Base-by-base conservation (phyloP, 208 protist species). In the Acanthamoeba royreba region DNA sequence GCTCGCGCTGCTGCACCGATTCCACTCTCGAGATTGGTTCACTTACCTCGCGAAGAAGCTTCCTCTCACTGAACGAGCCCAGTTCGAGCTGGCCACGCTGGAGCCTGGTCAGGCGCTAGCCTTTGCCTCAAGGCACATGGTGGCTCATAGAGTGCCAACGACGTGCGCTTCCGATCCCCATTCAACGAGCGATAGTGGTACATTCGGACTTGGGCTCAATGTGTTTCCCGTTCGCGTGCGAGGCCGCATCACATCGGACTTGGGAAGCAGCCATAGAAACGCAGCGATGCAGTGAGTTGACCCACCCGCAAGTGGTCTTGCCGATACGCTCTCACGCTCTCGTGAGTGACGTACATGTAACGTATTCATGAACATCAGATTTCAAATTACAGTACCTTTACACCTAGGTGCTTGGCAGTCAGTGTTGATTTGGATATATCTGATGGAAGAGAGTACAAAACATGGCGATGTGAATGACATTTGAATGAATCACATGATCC, bases 11-110 rank as follows among this genome's bases (percentile, higher is more conserved):
- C 53, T 94, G 53, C 91, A 94, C 74, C 69, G 83, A 28, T 94
- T 94, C 46, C 91, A 94, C 69, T 94, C 91, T 28, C 69, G 83
- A 15, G 91, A 94, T 38, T 94, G 91, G 91, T 94, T 94, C 49
- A 42, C 69, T 47, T 92, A 94, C 42, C 83, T 94, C 25, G 46
- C 69, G 31, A 69, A 58, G 79, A 94, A 94, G 52, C 91, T 94
- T 25, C 49, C 91, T 17, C 87, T 92, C 38, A 49, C 69, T 42
- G 38, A 81, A 17, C 33, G 47, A 1, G 69, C 69, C 38, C 25
- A 19, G 40, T 28, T 43, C 38, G 40, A 81, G 38, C 40, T 81
- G 69, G 69, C 69, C 25, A 81, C 69, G 33, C 69, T 81, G 40
- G 25, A 47, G 38, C 69, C 69, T 0, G 69, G 69, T 42, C 69